Evolutionary conservation across 345 rosid species (phyloP).

Genomic region (Chamaenerion angustifolium): DNA sequence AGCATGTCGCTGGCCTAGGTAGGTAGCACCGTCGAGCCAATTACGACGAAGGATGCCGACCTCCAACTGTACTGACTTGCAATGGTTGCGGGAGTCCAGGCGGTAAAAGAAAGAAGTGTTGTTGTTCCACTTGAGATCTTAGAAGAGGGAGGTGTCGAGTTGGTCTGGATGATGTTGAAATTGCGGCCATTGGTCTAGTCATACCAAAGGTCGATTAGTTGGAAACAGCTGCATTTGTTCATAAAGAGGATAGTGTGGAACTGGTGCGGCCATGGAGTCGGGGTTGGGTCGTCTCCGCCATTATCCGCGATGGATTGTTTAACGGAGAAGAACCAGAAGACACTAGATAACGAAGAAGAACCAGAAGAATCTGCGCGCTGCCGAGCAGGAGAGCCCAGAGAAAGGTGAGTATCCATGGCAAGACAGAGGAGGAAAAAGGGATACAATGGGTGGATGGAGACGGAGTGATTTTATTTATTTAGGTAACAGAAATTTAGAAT

Average conservation of each 20-base stretch:
- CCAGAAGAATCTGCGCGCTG: too few relatives aligned
- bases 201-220: constrained; percentile 48
- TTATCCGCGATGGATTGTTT: background rate
- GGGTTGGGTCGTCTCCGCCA: constrained; percentile 16
- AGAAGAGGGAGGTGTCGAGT: constrained; percentile 24
- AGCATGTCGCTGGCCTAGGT: constrained; percentile 34
- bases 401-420: too few relatives aligned
- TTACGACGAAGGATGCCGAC: constrained; percentile 52
- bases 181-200: constrained; percentile 50
- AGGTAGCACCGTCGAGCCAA: constrained; percentile 44
- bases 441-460: too few relatives aligned
- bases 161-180: constrained; percentile 46
- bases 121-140: constrained; percentile 57
- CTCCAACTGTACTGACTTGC: constrained; percentile 19
- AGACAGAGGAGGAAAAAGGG: too few relatives aligned
- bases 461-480: too few relatives aligned
- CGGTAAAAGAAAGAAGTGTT: constrained; percentile 43
- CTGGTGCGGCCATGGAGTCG: constrained; percentile 38
- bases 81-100: constrained; percentile 17
- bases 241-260: constrained; percentile 33
- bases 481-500: too few relatives aligned
- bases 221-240: constrained; percentile 31
- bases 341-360: too few relatives aligned
- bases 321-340: too few relatives aligned
- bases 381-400: too few relatives aligned